A percentile compares a stretch with the other conserved stretches of the same genome.
phyloP scores from a whole-genome alignment of 805 yeast genomes.

The Candida ovalis region DNA sequence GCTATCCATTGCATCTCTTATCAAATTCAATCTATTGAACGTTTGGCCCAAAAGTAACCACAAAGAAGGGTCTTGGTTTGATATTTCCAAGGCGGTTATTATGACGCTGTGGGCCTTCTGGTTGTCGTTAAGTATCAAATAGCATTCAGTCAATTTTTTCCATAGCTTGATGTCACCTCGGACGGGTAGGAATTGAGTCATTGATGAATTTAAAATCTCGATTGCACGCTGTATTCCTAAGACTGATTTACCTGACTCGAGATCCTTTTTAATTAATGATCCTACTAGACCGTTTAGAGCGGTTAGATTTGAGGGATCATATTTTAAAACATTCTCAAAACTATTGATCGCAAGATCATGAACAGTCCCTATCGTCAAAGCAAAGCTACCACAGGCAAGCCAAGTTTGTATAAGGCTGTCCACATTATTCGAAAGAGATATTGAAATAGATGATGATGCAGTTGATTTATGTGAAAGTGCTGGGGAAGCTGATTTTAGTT shows the following conservation, averaged over 20 bases:
- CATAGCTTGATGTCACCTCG: constrained; percentile 38
- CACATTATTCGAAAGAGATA: neutral
- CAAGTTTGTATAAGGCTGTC: constrained; percentile 31
- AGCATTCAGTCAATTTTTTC: constrained; percentile 51
- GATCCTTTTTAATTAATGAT: constrained; percentile 38
- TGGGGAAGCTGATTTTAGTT: constrained; percentile 1
- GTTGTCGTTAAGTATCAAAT: constrained; percentile 40
- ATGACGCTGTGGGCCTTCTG: constrained; percentile 46
- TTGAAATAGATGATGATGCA: neutral
- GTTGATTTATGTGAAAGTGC: neutral
- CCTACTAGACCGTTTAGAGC: constrained; percentile 44
- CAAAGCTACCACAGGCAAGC: constrained; percentile 45
- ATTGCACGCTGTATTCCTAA: constrained; percentile 38
- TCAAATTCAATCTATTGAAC: constrained; percentile 39
- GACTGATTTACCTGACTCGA: constrained; percentile 33
- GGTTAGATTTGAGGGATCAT: constrained; percentile 36
- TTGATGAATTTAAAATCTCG: constrained; percentile 36
- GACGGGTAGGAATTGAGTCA: constrained; percentile 36
- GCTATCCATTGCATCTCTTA: constrained; percentile 44
- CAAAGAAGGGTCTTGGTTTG: constrained; percentile 35
- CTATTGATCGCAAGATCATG: constrained; percentile 38
- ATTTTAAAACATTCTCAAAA: constrained; percentile 40
- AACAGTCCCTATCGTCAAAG: constrained; percentile 36
- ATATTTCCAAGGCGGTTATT: constrained; percentile 18
- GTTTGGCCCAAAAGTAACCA: constrained; percentile 50